Evolutionary conservation across 2,329 filamentous ascomycete genomes (phyloP), one percentile per base, ranked within the genome.

Genomic region (Exophiala viscosa): DNA sequence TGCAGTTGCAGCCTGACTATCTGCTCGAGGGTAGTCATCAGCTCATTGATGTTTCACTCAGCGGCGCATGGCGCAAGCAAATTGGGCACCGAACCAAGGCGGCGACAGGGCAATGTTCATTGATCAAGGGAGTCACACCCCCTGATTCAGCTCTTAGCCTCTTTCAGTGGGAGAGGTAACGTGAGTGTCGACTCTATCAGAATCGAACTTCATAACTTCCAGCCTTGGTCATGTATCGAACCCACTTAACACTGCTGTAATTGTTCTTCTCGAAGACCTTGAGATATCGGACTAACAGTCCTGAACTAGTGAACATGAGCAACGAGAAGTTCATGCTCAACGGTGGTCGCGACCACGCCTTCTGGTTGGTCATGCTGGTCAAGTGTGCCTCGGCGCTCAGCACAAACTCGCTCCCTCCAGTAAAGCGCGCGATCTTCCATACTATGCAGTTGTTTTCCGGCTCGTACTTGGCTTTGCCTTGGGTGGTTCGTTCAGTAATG

Each of bases 241-340:
- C 93, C 93, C 93, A 99, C 73, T 99, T 99, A 44, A 99, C 93
- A 67, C 90, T 96, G 58, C 88, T 95, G 70, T 99, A 99, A 72
- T 97, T 97, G 72, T 83, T 93, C 84, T 99, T 99, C 76, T 99
- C 93, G 75, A 99, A 99, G 1, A 99, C 93, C 74, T 99, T 99
- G 52, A 99, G 74, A 70, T 99, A 99, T 45, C 95, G 79, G 52
- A 99, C 93, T 60, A 99, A 69, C 67, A 99, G 69, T 0, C 93
- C 93, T 1, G 88, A 95, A 67, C 90, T 96, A 15, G 93, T 99
- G 68, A 99, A 99, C 95, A 99, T 99, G 65, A 99, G 79, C 65
- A 99, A 73, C 59, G 87, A 93, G 67, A 99, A 99, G 71, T 84
- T 93, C 70, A 99, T 75, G 71, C 85, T 96, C 57, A 99, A 75